Base-by-base conservation (phyloP, 148 eudicot species). In the Vaccinium darrowii region DNA sequence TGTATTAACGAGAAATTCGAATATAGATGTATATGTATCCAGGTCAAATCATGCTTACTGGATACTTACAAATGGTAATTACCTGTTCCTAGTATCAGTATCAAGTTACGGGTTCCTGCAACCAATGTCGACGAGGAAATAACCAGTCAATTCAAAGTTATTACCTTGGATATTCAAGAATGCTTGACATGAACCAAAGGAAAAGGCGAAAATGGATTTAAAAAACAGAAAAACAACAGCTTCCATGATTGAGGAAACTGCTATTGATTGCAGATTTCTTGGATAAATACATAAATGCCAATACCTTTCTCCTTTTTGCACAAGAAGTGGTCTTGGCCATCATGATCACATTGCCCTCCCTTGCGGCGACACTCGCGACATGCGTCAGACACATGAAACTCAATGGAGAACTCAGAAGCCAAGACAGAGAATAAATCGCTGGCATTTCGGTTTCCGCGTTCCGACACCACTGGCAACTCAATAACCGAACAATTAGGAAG, bases 61-160 rank as follows among this genome's bases (percentile, higher is more conserved):
- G 9, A 1, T 10, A 23, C 72, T 65, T 15, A 9, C 0, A 65
- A 23, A 23, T 10, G 15, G 72, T 60, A 54, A 14, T 54, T 54
- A 54, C 58, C 58, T 54, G 16, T 12, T 54, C 58, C 58, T 54
- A 54, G 19, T 14, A 54, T 13, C 5, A 54, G 0, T 54, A 14
- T 54, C 58, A 54, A 14, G 0, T 54, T 3, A 21, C 33, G 6
- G 4, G 1, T 10, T 54, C 84, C 72, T 87, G 75, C 36, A 69
- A 69, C 12, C 74, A 69, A 25, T 69, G 36, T 69, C 74, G 73
- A 91, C 3, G 14, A 69, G 36, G 27, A 69, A 27, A 69, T 25
- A 8, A 18, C 13, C 56, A 52, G 56, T 12, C 56, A 52, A 52
- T 7, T 18, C 78, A 75, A 43, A 43, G 47, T 43, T 43, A 43